Conservation (phyloP, 2,329 filamentous ascomycete genomes). For the Oidium heveae region DNA sequence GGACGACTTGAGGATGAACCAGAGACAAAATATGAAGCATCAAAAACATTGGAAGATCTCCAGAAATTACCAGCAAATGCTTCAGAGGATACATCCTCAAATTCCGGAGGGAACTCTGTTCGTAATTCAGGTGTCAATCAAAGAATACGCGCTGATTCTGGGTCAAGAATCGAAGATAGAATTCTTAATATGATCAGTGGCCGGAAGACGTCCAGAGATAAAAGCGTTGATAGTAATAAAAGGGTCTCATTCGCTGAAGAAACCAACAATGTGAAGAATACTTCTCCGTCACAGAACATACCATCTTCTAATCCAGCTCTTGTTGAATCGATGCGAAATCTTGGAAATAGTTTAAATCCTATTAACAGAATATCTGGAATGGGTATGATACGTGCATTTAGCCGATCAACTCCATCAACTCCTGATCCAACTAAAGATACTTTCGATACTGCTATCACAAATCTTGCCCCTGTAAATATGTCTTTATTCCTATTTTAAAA, state of each 20-base stretch:
- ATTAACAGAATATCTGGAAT: slow-evolving; percentile 56
- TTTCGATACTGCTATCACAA: slow-evolving; percentile 22
- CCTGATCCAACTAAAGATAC: slow-evolving; percentile 15
- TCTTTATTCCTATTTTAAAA: not conserved
- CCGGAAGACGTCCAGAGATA: slow-evolving; percentile 34
- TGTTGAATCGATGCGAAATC: slow-evolving; percentile 57
- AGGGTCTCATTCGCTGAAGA: slow-evolving; percentile 25
- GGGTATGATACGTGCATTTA: slow-evolving; percentile 50
- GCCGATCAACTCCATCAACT: slow-evolving; percentile 19
- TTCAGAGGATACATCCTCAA: slow-evolving; percentile 20
- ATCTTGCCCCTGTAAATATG: slow-evolving; percentile 28
- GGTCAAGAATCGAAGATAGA: slow-evolving; percentile 29
- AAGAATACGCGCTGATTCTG: slow-evolving; percentile 12
- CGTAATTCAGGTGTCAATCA: slow-evolving; percentile 16
- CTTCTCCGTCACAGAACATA: slow-evolving; percentile 9
- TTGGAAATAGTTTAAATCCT: slow-evolving; percentile 61
- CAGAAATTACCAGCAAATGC: slow-evolving; percentile 64
- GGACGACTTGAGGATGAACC: slow-evolving; percentile 31
- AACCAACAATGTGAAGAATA: slow-evolving; percentile 15
- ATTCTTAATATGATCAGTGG: slow-evolving; percentile 49
- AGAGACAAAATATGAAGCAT: slow-evolving; percentile 30
- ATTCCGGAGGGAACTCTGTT: slow-evolving; percentile 21
- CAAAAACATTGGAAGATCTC: slow-evolving; percentile 81
- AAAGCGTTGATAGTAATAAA: slow-evolving; percentile 50
- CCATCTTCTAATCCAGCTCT: slow-evolving; percentile 28